Evolutionary conservation across 108 stramenopile genomes (phyloP).

Genomic region (Conticribra guillardii): DNA sequence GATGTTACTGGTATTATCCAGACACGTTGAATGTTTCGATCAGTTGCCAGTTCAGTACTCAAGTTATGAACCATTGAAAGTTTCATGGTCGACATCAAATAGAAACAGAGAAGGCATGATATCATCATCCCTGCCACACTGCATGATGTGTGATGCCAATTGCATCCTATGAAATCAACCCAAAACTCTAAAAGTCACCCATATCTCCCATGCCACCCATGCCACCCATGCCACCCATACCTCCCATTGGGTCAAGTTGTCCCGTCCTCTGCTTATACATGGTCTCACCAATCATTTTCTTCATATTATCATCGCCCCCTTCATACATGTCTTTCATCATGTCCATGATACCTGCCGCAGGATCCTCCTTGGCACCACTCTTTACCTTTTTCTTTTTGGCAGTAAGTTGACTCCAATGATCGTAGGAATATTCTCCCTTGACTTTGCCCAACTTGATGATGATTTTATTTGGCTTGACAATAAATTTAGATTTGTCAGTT

Average conservation of each 20-base stretch:
- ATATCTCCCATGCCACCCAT: conserved; percentile 24
- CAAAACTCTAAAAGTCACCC: no score
- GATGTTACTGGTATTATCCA: no score
- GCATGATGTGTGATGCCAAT: no score
- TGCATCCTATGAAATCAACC: no score
- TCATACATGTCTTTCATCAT: conserved; percentile 99
- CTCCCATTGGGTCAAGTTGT: conserved; percentile 48
- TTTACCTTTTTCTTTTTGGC: conserved; percentile 75
- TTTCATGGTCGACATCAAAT: no score
- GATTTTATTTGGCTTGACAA: conserved; percentile 92
- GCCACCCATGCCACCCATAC: conserved; percentile 43
- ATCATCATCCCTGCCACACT: no score
- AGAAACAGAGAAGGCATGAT: no score
- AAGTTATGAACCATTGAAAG: no score
- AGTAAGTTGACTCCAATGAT: conserved; percentile 84
- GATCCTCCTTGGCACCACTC: conserved; percentile 56
- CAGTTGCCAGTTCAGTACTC: no score
- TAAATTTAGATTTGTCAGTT: conserved; percentile 71
- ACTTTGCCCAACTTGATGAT: conserved; percentile 90
- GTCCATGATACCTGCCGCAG: conserved; percentile 86
- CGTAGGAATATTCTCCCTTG: conserved; percentile 87
- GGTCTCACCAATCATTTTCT: conserved; percentile 95
- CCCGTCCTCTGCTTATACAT: conserved; percentile 91
- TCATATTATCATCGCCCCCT: conserved; percentile 94
- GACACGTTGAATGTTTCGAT: no score